phyloP scores from a whole-genome alignment of 2,329 filamentous ascomycete genomes.

The Arthrobotrys sinensis region DNA sequence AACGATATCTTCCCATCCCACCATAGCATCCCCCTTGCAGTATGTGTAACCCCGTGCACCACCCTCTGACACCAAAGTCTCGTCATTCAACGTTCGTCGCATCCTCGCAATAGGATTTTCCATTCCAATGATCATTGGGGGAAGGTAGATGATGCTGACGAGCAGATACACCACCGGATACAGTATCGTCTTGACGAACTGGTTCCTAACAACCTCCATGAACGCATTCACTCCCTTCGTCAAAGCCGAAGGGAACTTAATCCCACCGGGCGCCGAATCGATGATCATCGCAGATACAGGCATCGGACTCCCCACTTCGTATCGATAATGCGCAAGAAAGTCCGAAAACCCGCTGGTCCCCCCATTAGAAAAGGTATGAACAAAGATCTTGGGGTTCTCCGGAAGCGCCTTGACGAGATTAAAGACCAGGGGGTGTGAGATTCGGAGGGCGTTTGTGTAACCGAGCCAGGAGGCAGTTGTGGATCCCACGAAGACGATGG shows the following conservation, averaged over 20 bases:
- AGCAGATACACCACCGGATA: constrained; percentile 38
- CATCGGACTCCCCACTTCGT: constrained; percentile 36
- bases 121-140: constrained; percentile 34
- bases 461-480: constrained; percentile 48
- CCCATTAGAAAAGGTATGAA: constrained; percentile 52
- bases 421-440: constrained; percentile 32
- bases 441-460: constrained; percentile 17
- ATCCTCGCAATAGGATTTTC: constrained; percentile 48
- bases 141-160: constrained; percentile 15
- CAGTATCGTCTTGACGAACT: constrained; percentile 25
- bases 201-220: constrained; percentile 35
- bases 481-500: constrained; percentile 40
- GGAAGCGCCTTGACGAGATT: constrained; percentile 47
- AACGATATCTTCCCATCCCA: constrained; percentile 48
- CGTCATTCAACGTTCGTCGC: constrained; percentile 49
- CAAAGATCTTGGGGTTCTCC: constrained; percentile 48
- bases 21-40: constrained; percentile 50
- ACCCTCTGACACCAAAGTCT: constrained; percentile 48
- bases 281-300: constrained; percentile 36
- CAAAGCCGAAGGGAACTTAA: constrained; percentile 47
- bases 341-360: constrained; percentile 32
- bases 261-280: constrained; percentile 52
- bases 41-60: constrained; percentile 44
- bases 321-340: constrained; percentile 43
- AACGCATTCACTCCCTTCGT: constrained; percentile 49